Conservation (phyloP, 1,284 basidiomycete species). For the Apiotrichum veenhuisii region DNA sequence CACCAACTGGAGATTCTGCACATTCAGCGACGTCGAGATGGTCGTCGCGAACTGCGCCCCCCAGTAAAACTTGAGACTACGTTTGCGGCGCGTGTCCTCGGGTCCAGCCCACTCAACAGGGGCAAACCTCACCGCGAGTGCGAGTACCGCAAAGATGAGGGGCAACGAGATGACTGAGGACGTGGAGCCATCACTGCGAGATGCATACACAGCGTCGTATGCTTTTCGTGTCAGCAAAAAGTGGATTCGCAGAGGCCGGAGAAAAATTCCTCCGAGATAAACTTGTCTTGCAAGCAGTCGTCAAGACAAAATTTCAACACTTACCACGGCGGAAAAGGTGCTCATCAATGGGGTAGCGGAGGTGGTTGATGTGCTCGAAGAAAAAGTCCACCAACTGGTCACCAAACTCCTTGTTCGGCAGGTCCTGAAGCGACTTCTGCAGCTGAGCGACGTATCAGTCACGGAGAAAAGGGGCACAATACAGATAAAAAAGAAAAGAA, state of each 20-base stretch:
- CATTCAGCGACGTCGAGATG: slow-evolving; percentile 70
- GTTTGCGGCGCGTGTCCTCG: slow-evolving; percentile 62
- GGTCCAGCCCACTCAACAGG: slow-evolving; percentile 75
- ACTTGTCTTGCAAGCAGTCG: neutral
- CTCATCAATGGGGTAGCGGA: slow-evolving; percentile 84
- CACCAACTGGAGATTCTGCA: slow-evolving; percentile 82
- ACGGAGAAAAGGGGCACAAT: slow-evolving; percentile 63
- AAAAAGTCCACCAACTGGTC: slow-evolving; percentile 56
- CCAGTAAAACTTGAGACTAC: slow-evolving; percentile 82
- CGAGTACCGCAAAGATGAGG: slow-evolving; percentile 82
- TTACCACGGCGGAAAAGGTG: slow-evolving; percentile 62
- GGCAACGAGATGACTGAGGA: slow-evolving; percentile 56
- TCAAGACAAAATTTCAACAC: neutral
- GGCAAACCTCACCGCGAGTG: slow-evolving; percentile 77
- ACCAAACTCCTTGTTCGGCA: slow-evolving; percentile 66
- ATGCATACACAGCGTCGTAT: slow-evolving; percentile 67
- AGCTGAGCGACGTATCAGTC: slow-evolving; percentile 17
- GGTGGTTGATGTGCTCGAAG: slow-evolving; percentile 69
- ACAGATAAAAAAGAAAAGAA: no score
- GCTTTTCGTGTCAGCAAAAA: slow-evolving; percentile 34
- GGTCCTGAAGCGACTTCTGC: slow-evolving; percentile 70
- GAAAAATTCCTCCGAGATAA: neutral
- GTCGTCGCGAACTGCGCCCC: slow-evolving; percentile 45
- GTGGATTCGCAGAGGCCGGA: neutral
- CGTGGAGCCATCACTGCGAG: slow-evolving; percentile 12